Conservation (phyloP, 169 alveolate genomes). For the Plasmodium falciparum region DNA sequence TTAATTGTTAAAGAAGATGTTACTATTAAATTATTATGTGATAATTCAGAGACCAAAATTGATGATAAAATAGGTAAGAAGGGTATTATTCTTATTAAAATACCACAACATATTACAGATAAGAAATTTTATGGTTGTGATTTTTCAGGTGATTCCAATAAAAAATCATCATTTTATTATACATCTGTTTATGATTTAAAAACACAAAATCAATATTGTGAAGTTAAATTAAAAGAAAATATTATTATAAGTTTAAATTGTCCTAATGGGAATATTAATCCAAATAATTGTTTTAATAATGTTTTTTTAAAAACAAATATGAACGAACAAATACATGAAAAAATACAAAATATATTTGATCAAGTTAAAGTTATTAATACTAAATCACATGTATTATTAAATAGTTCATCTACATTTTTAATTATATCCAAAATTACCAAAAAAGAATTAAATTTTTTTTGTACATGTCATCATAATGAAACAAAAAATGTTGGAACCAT, state of each 20-base stretch:
- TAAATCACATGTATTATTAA: not conserved
- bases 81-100: slow-evolving; percentile 21
- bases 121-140: slow-evolving; percentile 48
- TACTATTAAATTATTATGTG: slow-evolving; percentile 38
- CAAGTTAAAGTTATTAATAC: slow-evolving; percentile 33
- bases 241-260: slow-evolving; percentile 56
- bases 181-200: slow-evolving; percentile 11
- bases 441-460: slow-evolving; percentile 40
- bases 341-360: slow-evolving; percentile 49
- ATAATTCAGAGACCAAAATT: slow-evolving; percentile 24
- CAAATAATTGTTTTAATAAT: slow-evolving; percentile 39
- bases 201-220: slow-evolving; percentile 18
- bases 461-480: slow-evolving; percentile 64
- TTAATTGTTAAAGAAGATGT: slow-evolving; percentile 36
- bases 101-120: slow-evolving; percentile 15
- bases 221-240: slow-evolving; percentile 41
- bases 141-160: slow-evolving; percentile 44
- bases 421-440: slow-evolving; percentile 41
- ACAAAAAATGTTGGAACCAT: slow-evolving; percentile 51
- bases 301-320: slow-evolving; percentile 56
- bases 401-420: slow-evolving; percentile 47
- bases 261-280: slow-evolving; percentile 58
- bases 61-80: slow-evolving; percentile 32
- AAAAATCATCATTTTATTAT: slow-evolving; percentile 14
- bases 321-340: slow-evolving; percentile 41